A percentile compares a stretch with the other conserved stretches of the same genome.
Conservation (phyloP, 192 early-diverging fungal genomes). For the Backusella liffmaniae region DNA sequence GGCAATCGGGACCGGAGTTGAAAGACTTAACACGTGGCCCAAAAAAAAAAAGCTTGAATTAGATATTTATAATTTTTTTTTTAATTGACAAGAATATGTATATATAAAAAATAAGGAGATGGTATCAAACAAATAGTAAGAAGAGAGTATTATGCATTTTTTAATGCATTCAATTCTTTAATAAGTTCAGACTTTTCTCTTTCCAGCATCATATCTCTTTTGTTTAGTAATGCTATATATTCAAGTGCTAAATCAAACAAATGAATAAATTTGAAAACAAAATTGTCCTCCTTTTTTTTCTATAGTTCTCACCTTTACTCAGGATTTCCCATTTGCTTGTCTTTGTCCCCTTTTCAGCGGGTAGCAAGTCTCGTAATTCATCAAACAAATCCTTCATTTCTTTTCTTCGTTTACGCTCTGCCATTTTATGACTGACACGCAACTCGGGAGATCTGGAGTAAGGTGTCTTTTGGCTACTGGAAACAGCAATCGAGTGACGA, state of each 20-base stretch:
- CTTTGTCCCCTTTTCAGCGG: constrained; percentile 71
- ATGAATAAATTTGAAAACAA: neutral
- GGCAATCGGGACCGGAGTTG: neutral
- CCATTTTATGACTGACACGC: constrained; percentile 80
- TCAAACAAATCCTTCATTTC: constrained; percentile 93
- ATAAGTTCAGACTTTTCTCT: neutral
- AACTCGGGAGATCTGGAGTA: constrained; percentile 73
- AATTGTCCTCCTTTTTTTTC: neutral
- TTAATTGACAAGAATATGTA: constrained; percentile 4
- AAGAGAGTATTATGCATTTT: neutral
- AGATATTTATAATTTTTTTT: neutral
- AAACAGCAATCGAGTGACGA: constrained; percentile 26
- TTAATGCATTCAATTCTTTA: neutral
- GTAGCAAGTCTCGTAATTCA: constrained; percentile 70
- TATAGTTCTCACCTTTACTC: constrained; percentile 63
- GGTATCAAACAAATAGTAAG: neutral
- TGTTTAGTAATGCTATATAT: neutral
- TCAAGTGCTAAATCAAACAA: neutral
- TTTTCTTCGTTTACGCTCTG: constrained; percentile 82
- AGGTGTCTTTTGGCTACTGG: constrained; percentile 37
- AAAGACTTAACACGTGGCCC: neutral
- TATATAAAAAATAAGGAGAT: neutral
- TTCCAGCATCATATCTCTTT: constrained; percentile 1
- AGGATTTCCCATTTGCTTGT: constrained; percentile 90
- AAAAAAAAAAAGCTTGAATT: neutral